Base-by-base conservation (phyloP, 1,284 basidiomycete species). In the Rhodofomes roseus region DNA sequence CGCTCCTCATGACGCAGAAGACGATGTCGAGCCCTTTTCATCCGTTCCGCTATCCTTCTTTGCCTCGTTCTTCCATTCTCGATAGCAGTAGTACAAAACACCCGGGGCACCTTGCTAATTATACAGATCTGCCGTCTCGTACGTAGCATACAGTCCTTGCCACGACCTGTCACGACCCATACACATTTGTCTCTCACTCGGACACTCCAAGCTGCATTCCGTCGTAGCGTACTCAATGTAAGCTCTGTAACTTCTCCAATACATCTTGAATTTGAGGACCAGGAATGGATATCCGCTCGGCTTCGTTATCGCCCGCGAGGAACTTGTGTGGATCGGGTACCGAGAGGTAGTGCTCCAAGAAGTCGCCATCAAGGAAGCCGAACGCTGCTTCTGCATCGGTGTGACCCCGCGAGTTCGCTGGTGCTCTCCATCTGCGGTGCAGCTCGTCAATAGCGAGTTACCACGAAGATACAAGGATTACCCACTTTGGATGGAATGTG, bases 331-430 rank as follows among this genome's bases (percentile, higher is more conserved):
- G 68, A 36, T 72, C 70, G 36, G 71, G 66, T 2, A 77, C 76
- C 25, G 68, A 67, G 57, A 93, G 76, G 74, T 89, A 87, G 31
- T 78, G 76, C 71, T 95, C 91, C 29, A 96, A 73, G 66, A 95
- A 93, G 69, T 95, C 91, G 2, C 95, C 95, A 66, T 98, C 95
- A 29, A 97, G 78, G 78, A 97, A 95, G 2, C 95, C 95, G 70
- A 82, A 74, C 20, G 84, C 78, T 16, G 78, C 70, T 61, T 90
- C 82, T 56, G 81, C 75, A 70, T 86, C 82, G 67, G 83, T 79
- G 57, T 79, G 74, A 62, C 87, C 81, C 65, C 80, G 68, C 50
- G 74, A 76, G 56, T 77, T 81, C 57, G 82, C 82, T 0, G 89
- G 88, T 2, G 86, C 79, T 52, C 93, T 83, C 73, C 84, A 92